These are phyloP conservation scores for Pleurotus tuber-regium DNA, from an alignment of 768 basidiomycete genomes.

Conservation along the genomic window DNA sequence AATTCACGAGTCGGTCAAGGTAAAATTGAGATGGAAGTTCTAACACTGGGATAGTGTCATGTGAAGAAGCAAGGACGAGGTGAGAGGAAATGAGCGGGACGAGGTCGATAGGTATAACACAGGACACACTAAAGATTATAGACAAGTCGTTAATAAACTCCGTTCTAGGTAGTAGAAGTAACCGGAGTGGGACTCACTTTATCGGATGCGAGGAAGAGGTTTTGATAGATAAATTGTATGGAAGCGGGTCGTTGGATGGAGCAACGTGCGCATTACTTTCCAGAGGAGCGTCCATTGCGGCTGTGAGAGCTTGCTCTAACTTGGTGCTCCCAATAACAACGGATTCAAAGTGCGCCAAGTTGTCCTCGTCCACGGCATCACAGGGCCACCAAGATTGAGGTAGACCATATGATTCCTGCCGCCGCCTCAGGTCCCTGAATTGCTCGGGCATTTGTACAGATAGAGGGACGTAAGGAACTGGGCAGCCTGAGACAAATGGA, in stretches of 20 bases:
- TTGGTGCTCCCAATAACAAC: constrained; percentile 15
- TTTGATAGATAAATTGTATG: constrained; percentile 39
- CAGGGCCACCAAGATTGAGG: constrained; percentile 51
- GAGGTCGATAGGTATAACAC: constrained; percentile 58
- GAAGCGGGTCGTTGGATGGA: constrained; percentile 5
- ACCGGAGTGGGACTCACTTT: constrained; percentile 53
- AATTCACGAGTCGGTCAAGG: constrained; percentile 37
- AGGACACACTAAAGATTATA: constrained; percentile 55
- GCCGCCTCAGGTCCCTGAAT: constrained; percentile 47
- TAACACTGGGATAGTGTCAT: constrained; percentile 38
- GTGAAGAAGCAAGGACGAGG: constrained; percentile 27
- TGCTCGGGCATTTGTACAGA: constrained; percentile 62
- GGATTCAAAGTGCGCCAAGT: constrained; percentile 25
- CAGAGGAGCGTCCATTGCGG: constrained; percentile 50
- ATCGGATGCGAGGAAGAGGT: constrained; percentile 83
- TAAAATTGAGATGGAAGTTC: constrained; percentile 41
- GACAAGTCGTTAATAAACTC: too few species aligned
- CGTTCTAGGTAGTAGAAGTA: too few species aligned
- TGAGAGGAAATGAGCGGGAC: constrained; percentile 52
- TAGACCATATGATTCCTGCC: constrained; percentile 41
- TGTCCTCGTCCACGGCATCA: constrained; percentile 11
- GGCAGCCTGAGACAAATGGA: constrained; percentile 43
- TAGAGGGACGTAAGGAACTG: constrained; percentile 57
- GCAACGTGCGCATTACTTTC: constrained; percentile 12
- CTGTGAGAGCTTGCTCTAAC: constrained; percentile 48